Evolutionary conservation across 2,329 filamentous ascomycete genomes (phyloP).

Genomic region (Septoria petroselini): DNA sequence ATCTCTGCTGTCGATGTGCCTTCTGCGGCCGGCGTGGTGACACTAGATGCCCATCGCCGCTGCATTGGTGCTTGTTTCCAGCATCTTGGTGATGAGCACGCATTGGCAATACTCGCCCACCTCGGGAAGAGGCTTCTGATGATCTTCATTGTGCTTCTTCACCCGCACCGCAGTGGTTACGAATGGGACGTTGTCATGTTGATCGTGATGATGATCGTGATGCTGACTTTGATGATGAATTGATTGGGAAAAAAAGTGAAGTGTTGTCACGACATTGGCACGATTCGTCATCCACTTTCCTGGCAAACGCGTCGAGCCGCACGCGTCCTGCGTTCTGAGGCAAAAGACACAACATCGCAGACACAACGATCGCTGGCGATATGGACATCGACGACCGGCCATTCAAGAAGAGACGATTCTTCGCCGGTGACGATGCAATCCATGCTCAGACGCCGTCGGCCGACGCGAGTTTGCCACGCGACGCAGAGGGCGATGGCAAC

Average conservation of each 20-base stretch:
- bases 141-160: no score
- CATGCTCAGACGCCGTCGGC: constrained; percentile 31
- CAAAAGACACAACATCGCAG: not conserved
- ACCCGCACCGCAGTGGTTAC: no score
- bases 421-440: constrained; percentile 50
- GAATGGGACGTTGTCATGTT: no score
- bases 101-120: not conserved
- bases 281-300: no score
- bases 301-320: no score
- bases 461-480: constrained; percentile 37
- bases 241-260: not conserved
- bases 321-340: no score
- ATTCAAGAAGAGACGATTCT: constrained; percentile 62
- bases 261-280: no score
- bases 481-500: no score
- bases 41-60: constrained; percentile 23
- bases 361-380: not conserved
- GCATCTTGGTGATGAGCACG: constrained; percentile 2
- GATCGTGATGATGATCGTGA: no score
- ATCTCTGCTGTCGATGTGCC: constrained; percentile 44
- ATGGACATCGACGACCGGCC: constrained; percentile 52
- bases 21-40: constrained; percentile 28
- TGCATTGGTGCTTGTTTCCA: constrained; percentile 5
- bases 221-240: no score
- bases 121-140: constrained; percentile 9